Conservation (phyloP, 768 basidiomycete species). For the Lepiota venenata region DNA sequence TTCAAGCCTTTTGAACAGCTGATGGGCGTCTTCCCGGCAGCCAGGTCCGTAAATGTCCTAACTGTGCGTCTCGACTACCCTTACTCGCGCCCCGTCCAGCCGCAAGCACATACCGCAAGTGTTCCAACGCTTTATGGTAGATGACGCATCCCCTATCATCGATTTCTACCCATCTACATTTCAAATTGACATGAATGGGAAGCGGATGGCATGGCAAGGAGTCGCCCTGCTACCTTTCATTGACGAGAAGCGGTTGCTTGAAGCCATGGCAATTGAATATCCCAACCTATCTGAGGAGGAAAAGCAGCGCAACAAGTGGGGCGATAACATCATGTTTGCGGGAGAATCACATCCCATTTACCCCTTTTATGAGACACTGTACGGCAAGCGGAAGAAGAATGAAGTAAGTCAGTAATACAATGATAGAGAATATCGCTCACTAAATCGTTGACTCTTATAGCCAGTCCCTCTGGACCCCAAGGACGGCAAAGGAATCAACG, state of each 20-base stretch:
- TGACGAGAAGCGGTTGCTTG: slow-evolving; percentile 76
- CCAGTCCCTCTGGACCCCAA: slow-evolving; percentile 67
- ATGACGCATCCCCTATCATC: slow-evolving; percentile 85
- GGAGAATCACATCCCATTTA: slow-evolving; percentile 84
- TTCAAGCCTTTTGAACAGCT: slow-evolving; percentile 98
- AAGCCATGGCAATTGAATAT: slow-evolving; percentile 73
- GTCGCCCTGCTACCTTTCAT: slow-evolving; percentile 97
- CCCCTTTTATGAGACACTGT: slow-evolving; percentile 83
- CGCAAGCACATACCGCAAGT: slow-evolving; percentile 82
- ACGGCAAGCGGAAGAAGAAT: slow-evolving; percentile 81
- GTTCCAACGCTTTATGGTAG: slow-evolving; percentile 87
- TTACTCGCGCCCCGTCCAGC: slow-evolving; percentile 34
- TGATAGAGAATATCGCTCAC: background rate
- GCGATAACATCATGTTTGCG: slow-evolving; percentile 79
- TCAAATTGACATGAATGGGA: slow-evolving; percentile 99
- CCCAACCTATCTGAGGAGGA: slow-evolving; percentile 78
- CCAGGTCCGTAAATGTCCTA: slow-evolving; percentile 51
- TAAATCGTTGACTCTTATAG: slow-evolving; percentile 37
- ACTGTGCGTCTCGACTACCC: slow-evolving; percentile 9
- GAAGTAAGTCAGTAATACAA: slow-evolving; percentile 48
- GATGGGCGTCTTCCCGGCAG: slow-evolving; percentile 97
- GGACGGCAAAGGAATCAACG: slow-evolving; percentile 76
- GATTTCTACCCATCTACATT: slow-evolving; percentile 95
- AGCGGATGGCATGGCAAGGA: slow-evolving; percentile 99
- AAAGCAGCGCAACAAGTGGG: slow-evolving; percentile 79